Evolutionary conservation across 257 asterid species (phyloP), one percentile per base, ranked within the genome.

Genomic region (Solanum acaule): DNA sequence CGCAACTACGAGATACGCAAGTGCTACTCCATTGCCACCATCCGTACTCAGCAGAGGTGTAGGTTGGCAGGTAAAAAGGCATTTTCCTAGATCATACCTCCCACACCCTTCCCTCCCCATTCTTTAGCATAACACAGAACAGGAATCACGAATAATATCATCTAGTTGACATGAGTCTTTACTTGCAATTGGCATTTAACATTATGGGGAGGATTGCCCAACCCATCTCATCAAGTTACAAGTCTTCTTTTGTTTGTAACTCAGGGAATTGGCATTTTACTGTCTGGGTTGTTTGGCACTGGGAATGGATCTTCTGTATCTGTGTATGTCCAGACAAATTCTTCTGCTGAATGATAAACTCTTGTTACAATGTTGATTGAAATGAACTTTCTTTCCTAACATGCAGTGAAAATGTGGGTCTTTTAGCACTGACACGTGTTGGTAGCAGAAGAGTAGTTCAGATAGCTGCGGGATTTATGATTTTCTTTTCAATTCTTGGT

Each of bases 371-470:
- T 61, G 75, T 70, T 40, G 29, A 46, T 2, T 73, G 29, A 22
- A 8, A 29, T 18, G 34, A 84, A 33, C 29, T 83, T 31, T 31
- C 77, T 88, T 89, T 86, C 49, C 84, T 31, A 56, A 6, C 34
- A n/a, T 81, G 87, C 89, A 95, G 98, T 88, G 98, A 96, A 93
- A 96, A 96, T 87, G 97, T 97, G 44, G 98, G 99, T 89, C 94
- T 96, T 90, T 88, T 96, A 91, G 99, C 98, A 23, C 92, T 95
- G 89, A 96, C 98, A 0, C 97, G 99, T 84, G 98, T 96, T 84
- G 99, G 99, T 85, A 96, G 98, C 88, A 91, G 98, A 92, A 94
- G 99, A 91, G 99, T 95, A 44, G 98, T 96, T 34, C 98, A 96
- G 87, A 96, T 96, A 84, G 95, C 99, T 85, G 99, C 99, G 81